Evolutionary conservation across 73 alveolate genomes (phyloP).

Genomic region (Paramecium octaurelia): DNA sequence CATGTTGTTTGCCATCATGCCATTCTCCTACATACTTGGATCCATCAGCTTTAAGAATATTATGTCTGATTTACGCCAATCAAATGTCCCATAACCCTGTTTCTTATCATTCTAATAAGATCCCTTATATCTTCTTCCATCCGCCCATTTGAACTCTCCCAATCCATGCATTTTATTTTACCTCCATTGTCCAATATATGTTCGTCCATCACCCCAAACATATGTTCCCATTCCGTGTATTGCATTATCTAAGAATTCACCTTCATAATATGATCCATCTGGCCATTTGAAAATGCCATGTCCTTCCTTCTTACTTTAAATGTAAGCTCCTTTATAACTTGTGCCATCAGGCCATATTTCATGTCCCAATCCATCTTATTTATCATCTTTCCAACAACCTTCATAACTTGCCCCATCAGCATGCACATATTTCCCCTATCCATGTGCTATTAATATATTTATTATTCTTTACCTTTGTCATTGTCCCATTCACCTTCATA

Average conservation of each 20-base stretch:
- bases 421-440: constrained; percentile 62
- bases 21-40: constrained; percentile 75
- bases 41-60: constrained; percentile 64
- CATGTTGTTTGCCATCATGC: constrained; percentile 74
- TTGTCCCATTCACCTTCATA: constrained; percentile 74
- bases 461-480: constrained; percentile 43
- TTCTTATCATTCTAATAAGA: constrained; percentile 63
- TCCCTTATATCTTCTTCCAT: constrained; percentile 73
- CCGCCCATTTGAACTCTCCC: constrained; percentile 68
- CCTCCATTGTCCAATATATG: constrained; percentile 78
- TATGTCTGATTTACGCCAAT: constrained; percentile 23
- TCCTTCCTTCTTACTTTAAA: constrained; percentile 78
- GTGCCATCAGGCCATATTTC: constrained; percentile 89
- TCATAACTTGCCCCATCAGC: constrained; percentile 79
- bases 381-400: constrained; percentile 81
- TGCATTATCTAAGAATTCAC: constrained; percentile 70
- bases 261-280: constrained; percentile 67
- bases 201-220: constrained; percentile 86
- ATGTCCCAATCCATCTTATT: constrained; percentile 78
- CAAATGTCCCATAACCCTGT: constrained; percentile 66
- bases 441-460: constrained; percentile 37
- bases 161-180: constrained; percentile 66
- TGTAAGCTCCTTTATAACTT: constrained; percentile 76
- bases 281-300: constrained; percentile 66
- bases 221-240: constrained; percentile 78